Percentiles rank a stretch among this genome's conserved stretches.
These are phyloP conservation scores for Trifolium fragiferum DNA, from an alignment of 306 rosid genomes.

Conservation along the genomic window DNA sequence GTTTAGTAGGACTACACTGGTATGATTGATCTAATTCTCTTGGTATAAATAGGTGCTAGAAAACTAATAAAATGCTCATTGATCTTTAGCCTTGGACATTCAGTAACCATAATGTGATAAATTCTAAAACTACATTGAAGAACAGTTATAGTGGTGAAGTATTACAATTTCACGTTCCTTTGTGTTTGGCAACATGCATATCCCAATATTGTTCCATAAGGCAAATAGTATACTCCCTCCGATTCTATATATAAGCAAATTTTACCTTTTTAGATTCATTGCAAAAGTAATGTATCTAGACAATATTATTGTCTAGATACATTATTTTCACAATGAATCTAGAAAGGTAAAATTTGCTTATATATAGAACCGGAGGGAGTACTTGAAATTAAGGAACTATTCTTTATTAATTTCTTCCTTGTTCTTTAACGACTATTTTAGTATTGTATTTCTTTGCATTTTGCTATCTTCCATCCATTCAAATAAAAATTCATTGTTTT, in stretches of 20 bases:
- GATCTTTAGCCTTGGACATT: constrained; percentile 17
- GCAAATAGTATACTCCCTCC: constrained; percentile 11
- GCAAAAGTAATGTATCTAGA: too few species aligned
- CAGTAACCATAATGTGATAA: constrained; percentile 19
- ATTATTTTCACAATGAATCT: too few species aligned
- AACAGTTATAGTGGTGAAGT: constrained; percentile 14
- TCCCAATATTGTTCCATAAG: not conserved
- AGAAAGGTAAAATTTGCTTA: too few species aligned
- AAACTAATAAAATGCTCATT: not conserved
- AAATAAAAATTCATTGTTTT: constrained; percentile 5
- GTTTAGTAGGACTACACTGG: not conserved
- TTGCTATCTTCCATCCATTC: constrained; percentile 24
- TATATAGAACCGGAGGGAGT: too few species aligned
- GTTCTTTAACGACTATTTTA: constrained; percentile 23
- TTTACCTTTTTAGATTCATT: too few species aligned
- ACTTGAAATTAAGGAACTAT: constrained; percentile 20
- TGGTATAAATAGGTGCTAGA: not conserved
- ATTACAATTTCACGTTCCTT: constrained; percentile 21
- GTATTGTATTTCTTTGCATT: constrained; percentile 13
- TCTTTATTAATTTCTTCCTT: constrained; percentile 13
- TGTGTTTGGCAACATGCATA: constrained; percentile 26
- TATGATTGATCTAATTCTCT: constrained; percentile 15
- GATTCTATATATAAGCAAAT: too few species aligned
- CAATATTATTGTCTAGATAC: too few species aligned
- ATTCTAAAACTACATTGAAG: constrained; percentile 15